phyloP scores from a whole-genome alignment of 257 asterid genomes.

The Plantago elongata region DNA sequence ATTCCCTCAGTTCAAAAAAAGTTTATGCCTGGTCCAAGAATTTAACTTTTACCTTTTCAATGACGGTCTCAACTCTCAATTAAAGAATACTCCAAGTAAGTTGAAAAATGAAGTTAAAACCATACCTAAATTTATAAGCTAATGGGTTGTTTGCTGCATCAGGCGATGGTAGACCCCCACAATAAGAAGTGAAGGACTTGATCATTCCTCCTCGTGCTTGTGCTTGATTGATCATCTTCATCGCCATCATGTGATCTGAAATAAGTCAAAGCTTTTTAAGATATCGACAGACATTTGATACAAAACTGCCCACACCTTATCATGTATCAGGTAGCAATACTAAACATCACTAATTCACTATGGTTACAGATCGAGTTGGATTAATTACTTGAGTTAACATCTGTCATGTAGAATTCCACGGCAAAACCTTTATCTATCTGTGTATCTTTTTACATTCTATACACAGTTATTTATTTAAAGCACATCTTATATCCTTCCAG shows the following conservation, averaged over 20 bases:
- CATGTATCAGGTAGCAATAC: background rate
- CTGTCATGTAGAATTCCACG: too few species aligned
- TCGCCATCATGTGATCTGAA: slow-evolving; percentile 97
- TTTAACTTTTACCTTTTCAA: background rate
- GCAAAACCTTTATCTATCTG: too few species aligned
- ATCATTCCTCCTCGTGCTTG: slow-evolving; percentile 74
- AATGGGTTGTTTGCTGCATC: slow-evolving; percentile 90
- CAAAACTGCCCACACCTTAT: background rate
- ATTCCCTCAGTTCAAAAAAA: background rate
- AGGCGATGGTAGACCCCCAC: slow-evolving; percentile 97
- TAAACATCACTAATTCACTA: too few species aligned
- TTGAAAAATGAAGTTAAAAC: slow-evolving; percentile 5
- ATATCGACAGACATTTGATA: slow-evolving; percentile 1
- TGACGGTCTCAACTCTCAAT: too few species aligned
- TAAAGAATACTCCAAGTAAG: background rate
- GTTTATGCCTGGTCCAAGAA: slow-evolving; percentile 8
- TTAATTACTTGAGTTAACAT: too few species aligned
- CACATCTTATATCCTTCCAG: too few species aligned
- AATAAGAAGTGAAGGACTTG: slow-evolving; percentile 82
- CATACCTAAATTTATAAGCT: slow-evolving; percentile 91
- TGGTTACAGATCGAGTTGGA: too few species aligned
- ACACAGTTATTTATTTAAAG: too few species aligned
- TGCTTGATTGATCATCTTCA: slow-evolving; percentile 91
- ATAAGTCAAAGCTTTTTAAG: slow-evolving; percentile 7
- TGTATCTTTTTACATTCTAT: too few species aligned